Base-by-base conservation (phyloP, 495 filamentous ascomycete genomes). In the Neurospora sp. region DNA sequence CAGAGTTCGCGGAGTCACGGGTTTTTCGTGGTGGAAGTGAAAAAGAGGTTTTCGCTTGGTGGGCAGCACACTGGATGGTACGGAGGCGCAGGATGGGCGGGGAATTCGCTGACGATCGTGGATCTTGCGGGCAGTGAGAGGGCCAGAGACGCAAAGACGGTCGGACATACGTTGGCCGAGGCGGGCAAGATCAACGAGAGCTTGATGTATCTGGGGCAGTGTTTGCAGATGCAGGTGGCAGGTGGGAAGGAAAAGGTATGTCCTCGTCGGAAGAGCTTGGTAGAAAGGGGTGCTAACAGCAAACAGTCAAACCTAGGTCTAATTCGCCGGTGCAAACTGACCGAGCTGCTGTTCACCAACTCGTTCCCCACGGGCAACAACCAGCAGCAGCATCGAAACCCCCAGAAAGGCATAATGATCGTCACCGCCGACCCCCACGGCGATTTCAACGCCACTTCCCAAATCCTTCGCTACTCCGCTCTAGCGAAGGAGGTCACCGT, bases 121-220 rank as follows among this genome's bases (percentile, higher is more conserved):
- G 96, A 99, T 82, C 84, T 98, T 24, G 96, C 96, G 66, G 94
- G 94, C 10, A 98, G 96, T 71, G 96, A 99, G 81, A 91, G 96
- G 71, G 94, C 95, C 28, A 87, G 94, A 76, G 93, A 94, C 71
- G 94, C 96, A 17, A 97, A 97, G 83, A 98, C 96, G 24, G 91
- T 93, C 0, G 95, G 96, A 24, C 90, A 93, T 0, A 97, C 94
- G 1, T 88, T 99, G 3, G 94, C 91, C 0, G 96, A 99, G 82
- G 96, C 96, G 28, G 96, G 96, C 21, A 97, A 97, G 81, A 99
- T 99, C 77, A 99, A 99, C 79, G 94, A 97, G 79, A 94, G 91
- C 77, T 82, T 99, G 78, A 99, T 99, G 96, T 98, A 97, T 81
- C 89, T 99, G 2, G 96, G 96, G 1, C 96, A 98, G 79, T 98